Conservation (phyloP, 768 basidiomycete species). For the Mrakia hoshinonis region DNA sequence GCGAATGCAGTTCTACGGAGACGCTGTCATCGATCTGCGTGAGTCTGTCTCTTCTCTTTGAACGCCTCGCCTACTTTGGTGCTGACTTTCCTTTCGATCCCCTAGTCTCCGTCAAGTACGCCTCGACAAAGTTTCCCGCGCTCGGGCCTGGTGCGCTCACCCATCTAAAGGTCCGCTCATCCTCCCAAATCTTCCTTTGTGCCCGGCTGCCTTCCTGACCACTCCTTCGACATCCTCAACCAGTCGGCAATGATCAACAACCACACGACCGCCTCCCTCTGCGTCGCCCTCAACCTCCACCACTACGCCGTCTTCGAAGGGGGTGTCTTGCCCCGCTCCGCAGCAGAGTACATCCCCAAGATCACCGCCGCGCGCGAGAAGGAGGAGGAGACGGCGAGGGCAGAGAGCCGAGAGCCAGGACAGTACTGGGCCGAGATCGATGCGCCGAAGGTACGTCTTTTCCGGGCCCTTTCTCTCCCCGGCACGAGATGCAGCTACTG, state of each 20-base stretch:
- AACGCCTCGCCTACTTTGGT: neutral
- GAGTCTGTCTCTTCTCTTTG: slow-evolving; percentile 36
- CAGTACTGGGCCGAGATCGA: slow-evolving; percentile 73
- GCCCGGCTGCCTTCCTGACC: neutral
- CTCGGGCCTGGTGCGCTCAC: slow-evolving; percentile 70
- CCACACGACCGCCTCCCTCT: slow-evolving; percentile 63
- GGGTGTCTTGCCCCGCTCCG: slow-evolving; percentile 47
- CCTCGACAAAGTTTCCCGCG: slow-evolving; percentile 56
- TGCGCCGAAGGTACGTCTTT: slow-evolving; percentile 58
- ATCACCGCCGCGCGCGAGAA: slow-evolving; percentile 43
- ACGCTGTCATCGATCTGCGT: slow-evolving; percentile 78
- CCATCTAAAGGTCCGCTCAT: slow-evolving; percentile 56
- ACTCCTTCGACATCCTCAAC: slow-evolving; percentile 4
- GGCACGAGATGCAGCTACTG: neutral
- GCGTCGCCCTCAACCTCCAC: slow-evolving; percentile 60
- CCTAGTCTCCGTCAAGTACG: slow-evolving; percentile 63
- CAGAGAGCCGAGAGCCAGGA: slow-evolving; percentile 50
- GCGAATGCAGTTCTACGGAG: slow-evolving; percentile 74
- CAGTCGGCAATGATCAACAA: slow-evolving; percentile 84
- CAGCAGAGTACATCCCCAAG: slow-evolving; percentile 50
- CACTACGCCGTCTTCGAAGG: slow-evolving; percentile 56
- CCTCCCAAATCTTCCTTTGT: neutral
- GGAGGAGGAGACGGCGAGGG: slow-evolving; percentile 47
- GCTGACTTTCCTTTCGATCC: slow-evolving; percentile 5
- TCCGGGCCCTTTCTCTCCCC: neutral